Base-by-base conservation (phyloP, 495 filamentous ascomycete species). In the Clohesyomyces aquaticus region DNA sequence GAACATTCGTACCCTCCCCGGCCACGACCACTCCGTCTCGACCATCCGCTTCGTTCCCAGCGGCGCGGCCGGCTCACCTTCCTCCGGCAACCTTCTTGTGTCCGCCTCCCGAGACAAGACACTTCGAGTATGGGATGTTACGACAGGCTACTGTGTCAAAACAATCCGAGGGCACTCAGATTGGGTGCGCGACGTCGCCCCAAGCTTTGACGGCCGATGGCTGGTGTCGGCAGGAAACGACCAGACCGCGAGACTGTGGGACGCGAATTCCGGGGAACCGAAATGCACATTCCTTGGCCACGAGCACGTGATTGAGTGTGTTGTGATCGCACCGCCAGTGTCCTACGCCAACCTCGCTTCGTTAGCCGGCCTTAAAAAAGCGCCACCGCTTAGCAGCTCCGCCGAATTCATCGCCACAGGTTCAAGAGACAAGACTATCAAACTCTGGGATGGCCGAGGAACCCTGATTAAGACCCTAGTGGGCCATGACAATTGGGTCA, bases 401-500 rank as follows among this genome's bases (percentile, higher is more conserved):
- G 88, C 89, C 4, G 94, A 98, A 68, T 98, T 91, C 71, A 83
- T 97, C 65, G 94, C 94, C 0, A 97, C 94, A 0, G 94, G 91
- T 1, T 86, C 87, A 3, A 81, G 94, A 70, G 94, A 98, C 72
- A 98, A 96, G 76, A 91, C 85, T 0, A 96, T 98, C 69, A 87
- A 87, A 71, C 74, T 98, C 12, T 98, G 93, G 93, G 91, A 96
- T 73, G 81, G 85, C 3, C 82, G 92, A 50, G 94, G 94, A 10
- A 90, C 88, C 12, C 80, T 90, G 50, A 87, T 98, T 68, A 97
- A 92, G 75, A 95, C 90, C 1, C 80, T 98, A 8, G 75, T 87
- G 1, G 94, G 94, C 2, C 94, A 98, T 70, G 94, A 98, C 74
- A 98, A 97, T 72, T 98, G 94, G 94, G 88, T 98, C 0, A 85